Evolutionary conservation across 1,284 basidiomycete species (phyloP).

Genomic region (Vanrija sp.): DNA sequence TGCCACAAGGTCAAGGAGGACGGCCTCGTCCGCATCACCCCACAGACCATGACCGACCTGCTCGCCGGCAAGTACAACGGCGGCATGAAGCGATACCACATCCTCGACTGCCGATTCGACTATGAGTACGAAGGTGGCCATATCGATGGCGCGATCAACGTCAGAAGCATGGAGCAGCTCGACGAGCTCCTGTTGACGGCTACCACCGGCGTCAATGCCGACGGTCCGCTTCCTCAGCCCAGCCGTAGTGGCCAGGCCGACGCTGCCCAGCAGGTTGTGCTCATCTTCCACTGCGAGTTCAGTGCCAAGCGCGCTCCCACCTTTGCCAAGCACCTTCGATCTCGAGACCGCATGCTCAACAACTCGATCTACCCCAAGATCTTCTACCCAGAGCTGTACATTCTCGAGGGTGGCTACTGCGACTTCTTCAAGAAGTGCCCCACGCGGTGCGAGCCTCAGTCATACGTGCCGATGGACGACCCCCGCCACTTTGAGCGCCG

Average conservation of each 20-base stretch:
- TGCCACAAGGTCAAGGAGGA: slow-evolving; percentile 92
- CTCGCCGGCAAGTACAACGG: slow-evolving; percentile 67
- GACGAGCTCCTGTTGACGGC: slow-evolving; percentile 72
- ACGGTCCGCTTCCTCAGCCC: slow-evolving; percentile 60
- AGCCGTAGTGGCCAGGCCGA: slow-evolving; percentile 71
- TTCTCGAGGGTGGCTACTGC: slow-evolving; percentile 93
- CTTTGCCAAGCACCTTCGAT: slow-evolving; percentile 87
- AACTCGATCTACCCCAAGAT: slow-evolving; percentile 84
- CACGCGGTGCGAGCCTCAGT: slow-evolving; percentile 68
- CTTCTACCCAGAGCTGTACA: slow-evolving; percentile 94
- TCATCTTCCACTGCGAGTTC: slow-evolving; percentile 99
- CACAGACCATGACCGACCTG: slow-evolving; percentile 71
- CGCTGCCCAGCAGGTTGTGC: slow-evolving; percentile 65
- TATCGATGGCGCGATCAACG: slow-evolving; percentile 84
- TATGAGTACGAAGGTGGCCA: slow-evolving; percentile 96
- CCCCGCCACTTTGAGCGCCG: slow-evolving; percentile 73
- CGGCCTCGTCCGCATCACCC: slow-evolving; percentile 85
- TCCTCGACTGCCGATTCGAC: slow-evolving; percentile 96
- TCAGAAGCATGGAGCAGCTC: slow-evolving; percentile 75
- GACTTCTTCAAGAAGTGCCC: slow-evolving; percentile 71
- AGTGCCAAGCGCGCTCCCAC: slow-evolving; percentile 92
- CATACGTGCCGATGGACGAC: slow-evolving; percentile 93
- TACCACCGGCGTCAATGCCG: slow-evolving; percentile 48
- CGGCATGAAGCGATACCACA: slow-evolving; percentile 63
- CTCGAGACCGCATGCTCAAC: slow-evolving; percentile 83